A percentile compares a stretch with the other conserved stretches of the same genome.
Evolutionary conservation across 768 basidiomycete species (phyloP).

Genomic region (Lyophyllum atratum): DNA sequence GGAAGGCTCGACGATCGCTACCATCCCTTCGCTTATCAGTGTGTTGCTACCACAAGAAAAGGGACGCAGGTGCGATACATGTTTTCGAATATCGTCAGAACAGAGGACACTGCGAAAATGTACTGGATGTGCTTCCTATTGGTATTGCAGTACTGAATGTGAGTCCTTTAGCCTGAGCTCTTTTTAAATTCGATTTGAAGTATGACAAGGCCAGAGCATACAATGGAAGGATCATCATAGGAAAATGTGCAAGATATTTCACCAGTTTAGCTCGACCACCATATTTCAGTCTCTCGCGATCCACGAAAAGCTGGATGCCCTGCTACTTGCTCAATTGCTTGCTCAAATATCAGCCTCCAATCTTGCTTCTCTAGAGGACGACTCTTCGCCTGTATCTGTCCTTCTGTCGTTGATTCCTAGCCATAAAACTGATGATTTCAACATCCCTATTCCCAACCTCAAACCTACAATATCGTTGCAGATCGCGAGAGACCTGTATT

Average conservation of each 20-base stretch:
- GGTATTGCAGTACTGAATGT: slow-evolving; percentile 75
- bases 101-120: slow-evolving; percentile 50
- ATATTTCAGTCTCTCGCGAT: slow-evolving; percentile 48
- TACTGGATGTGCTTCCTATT: slow-evolving; percentile 67
- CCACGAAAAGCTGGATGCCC: slow-evolving; percentile 60
- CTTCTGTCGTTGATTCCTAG: slow-evolving; percentile 51
- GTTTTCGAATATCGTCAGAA: slow-evolving; percentile 41
- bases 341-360: slow-evolving; percentile 35
- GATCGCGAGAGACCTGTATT: slow-evolving; percentile 39
- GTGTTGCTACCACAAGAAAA: slow-evolving; percentile 59
- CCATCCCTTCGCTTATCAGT: slow-evolving; percentile 44
- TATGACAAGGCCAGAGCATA: slow-evolving; percentile 56
- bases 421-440: slow-evolving; percentile 22
- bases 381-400: slow-evolving; percentile 26
- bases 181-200: not conserved
- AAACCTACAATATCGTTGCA: slow-evolving; percentile 27
- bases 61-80: slow-evolving; percentile 66
- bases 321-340: slow-evolving; percentile 65
- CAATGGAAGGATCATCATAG: slow-evolving; percentile 73
- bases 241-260: slow-evolving; percentile 64
- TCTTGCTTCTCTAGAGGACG: slow-evolving; percentile 19
- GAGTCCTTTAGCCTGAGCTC: slow-evolving; percentile 20
- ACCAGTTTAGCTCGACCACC: slow-evolving; percentile 44
- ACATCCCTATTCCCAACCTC: slow-evolving; percentile 33
- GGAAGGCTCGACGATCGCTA: slow-evolving; percentile 53